Evolutionary conservation across 2,329 filamentous ascomycete genomes (phyloP), one percentile per base, ranked within the genome.

Genomic region (Hypoxylon sp.): DNA sequence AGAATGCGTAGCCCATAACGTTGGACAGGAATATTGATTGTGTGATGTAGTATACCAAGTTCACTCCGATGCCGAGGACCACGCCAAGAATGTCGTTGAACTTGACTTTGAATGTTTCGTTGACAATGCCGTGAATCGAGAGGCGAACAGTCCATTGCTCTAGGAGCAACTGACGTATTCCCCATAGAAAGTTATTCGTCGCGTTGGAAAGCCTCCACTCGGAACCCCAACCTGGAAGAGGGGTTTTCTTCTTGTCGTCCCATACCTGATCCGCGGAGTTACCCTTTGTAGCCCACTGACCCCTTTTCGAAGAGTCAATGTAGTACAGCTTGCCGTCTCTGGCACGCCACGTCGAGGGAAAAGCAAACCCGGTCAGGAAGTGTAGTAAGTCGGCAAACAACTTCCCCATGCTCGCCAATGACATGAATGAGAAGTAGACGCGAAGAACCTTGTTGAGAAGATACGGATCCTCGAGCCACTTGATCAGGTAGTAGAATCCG

Each of bases 401-500:
- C 44, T 88, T 89, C 7, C 89, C 84, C 14, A 96, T 84, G 65
- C 92, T 93, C 66, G 91, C 89, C n/a, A 96, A 79, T 0, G 92
- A 93, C 75, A 95, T 88, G 61, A 87, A 78, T 2, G 91, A 92
- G 79, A 97, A 94, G 81, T 98, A 97, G 74, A 86, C 88, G 38
- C 92, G 90, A 20, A 98, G 81, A 38, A 96, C 86, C 78, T 90
- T 92, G 81, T 95, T 97, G 73, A 98, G 80, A 20, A 96, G 81
- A 9, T 89, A 84, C 0, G 93, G 90, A 73, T 97, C 92, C 69
- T 95, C 84, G 58, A 97, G 86, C 86, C 91, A 96, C 77, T 96
- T 93, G 75, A 98, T 93, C 64, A 97, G 83, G 72, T 94, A 90
- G 81, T 98, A 98, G 11, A 98, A 83, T 4, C 88, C 88, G 42